Base-by-base conservation (phyloP, 129 eudicot species). In the Helianthus annuus region DNA sequence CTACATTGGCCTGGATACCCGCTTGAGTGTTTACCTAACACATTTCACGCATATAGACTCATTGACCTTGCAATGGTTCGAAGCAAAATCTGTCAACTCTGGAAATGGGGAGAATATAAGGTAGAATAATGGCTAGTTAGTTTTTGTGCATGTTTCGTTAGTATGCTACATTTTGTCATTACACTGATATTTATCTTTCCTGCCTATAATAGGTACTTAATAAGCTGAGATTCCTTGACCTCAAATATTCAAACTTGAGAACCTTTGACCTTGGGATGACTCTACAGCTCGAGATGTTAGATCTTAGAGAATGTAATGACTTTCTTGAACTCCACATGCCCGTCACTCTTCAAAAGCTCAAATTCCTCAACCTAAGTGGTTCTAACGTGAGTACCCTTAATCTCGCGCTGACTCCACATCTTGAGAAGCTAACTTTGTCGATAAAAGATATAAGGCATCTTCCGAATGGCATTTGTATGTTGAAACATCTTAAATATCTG, bases 401-500 rank as follows among this genome's bases (percentile, higher is more conserved):
- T 12, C 49, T 64, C 39, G 34, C 34, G 0, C 29, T 40, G n/a
- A 15, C 69, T 24, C 16, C 4, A 2, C 3, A 39, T 55, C 54
- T 55, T 6, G 54, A 70, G 32, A 39, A 55, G 24, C 75, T 70
- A 19, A 17, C 8, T 19, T 55, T 70, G 19, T 38, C 0, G 2
- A 54, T 8, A 0, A 19, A 45, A 13, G 27, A 53, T 2, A 70
- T 70, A 10, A 55, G 11, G 29, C 40, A 55, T 55, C 65, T 70
- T 36, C 75, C 75, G 1, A 40, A 70, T 70, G 55, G 53, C 52
- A 69, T 69, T 36, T 36, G 64, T 15, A 53, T n/a, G n/a, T n/a
- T n/a, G n/a, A n/a, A n/a, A n/a, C n/a, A n/a, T n/a, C n/a, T n/a
- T n/a, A n/a, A n/a, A 17, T 2, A 0, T 53, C 51, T 69, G 0